These are phyloP conservation scores for Alternaria gaisen DNA, from an alignment of 2,329 filamentous ascomycete genomes.

Conservation along the genomic window DNA sequence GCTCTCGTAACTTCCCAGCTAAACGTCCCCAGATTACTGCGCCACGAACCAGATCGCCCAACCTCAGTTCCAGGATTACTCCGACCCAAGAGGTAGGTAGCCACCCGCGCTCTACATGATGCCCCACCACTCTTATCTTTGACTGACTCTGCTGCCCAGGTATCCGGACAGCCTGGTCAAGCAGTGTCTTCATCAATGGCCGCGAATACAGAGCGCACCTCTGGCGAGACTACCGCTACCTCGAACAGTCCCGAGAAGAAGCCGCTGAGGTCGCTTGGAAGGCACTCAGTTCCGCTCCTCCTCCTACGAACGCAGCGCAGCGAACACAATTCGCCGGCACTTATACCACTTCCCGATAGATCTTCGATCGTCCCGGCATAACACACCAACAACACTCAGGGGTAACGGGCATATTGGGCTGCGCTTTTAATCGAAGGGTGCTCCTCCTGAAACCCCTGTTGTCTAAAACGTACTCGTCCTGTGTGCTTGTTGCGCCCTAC, in stretches of 20 bases:
- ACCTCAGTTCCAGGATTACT: conserved; percentile 50
- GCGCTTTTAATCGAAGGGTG: not conserved
- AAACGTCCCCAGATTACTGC: conserved; percentile 40
- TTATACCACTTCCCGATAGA: conserved; percentile 34
- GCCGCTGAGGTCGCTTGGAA: conserved; percentile 49
- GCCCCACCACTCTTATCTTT: not conserved
- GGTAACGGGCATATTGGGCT: not conserved
- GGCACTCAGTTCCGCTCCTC: conserved; percentile 27
- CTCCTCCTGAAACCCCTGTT: not conserved
- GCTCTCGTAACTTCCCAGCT: conserved; percentile 16
- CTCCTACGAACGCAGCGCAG: conserved; percentile 26
- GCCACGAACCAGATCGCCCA: conserved; percentile 46
- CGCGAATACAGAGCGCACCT: conserved; percentile 46
- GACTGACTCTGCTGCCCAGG: conserved; percentile 33
- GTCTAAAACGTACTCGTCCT: not conserved
- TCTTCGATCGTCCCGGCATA: not conserved
- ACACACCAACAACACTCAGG: conserved; percentile 6
- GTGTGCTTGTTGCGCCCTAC: not conserved
- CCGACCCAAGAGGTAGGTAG: conserved; percentile 47
- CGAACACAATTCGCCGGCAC: conserved; percentile 28
- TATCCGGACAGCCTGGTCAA: conserved; percentile 49
- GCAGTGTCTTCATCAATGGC: conserved; percentile 47
- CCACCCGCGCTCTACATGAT: not conserved
- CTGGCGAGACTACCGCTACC: conserved; percentile 50
- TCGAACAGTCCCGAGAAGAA: conserved; percentile 49